phyloP scores from a whole-genome alignment of 129 eudicot species.

The Smallanthus sonchifolius region DNA sequence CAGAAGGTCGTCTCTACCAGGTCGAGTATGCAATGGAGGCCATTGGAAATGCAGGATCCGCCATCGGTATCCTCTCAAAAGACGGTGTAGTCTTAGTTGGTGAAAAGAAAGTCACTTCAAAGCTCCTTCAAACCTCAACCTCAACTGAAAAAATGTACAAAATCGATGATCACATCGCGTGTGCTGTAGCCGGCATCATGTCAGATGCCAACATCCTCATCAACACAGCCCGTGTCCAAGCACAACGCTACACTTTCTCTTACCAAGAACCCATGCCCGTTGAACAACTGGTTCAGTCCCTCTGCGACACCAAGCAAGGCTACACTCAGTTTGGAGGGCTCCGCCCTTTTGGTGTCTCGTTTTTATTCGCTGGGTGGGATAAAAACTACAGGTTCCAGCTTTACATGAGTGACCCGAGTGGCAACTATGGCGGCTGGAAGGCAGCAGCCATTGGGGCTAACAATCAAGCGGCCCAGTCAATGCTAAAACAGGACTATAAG shows the following conservation, averaged over 20 bases:
- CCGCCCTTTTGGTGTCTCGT: constrained; percentile 87
- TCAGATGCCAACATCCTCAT: constrained; percentile 90
- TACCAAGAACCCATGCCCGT: constrained; percentile 96
- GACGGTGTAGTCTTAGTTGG: constrained; percentile 80
- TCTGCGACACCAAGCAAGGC: constrained; percentile 92
- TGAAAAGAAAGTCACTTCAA: constrained; percentile 85
- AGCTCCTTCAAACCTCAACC: constrained; percentile 87
- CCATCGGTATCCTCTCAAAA: constrained; percentile 71
- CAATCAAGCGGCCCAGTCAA: constrained; percentile 84
- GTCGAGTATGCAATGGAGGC: constrained; percentile 97
- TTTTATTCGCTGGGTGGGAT: constrained; percentile 91
- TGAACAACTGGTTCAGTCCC: constrained; percentile 88
- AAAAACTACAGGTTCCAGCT: constrained; percentile 84
- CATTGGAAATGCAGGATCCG: constrained; percentile 94
- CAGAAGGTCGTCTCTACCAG: constrained; percentile 91
- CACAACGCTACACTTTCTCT: constrained; percentile 67
- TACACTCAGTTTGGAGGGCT: constrained; percentile 96
- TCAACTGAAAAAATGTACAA: constrained; percentile 87
- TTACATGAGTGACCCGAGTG: constrained; percentile 94
- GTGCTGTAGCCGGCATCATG: constrained; percentile 95
- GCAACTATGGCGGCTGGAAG: constrained; percentile 89
- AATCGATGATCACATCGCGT: constrained; percentile 83
- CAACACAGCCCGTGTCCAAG: constrained; percentile 85
- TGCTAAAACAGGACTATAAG: constrained; percentile 83
- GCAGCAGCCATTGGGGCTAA: constrained; percentile 86